Evolutionary conservation across 169 alveolate genomes (phyloP).

Genomic region (Plasmodium chabaudi): DNA sequence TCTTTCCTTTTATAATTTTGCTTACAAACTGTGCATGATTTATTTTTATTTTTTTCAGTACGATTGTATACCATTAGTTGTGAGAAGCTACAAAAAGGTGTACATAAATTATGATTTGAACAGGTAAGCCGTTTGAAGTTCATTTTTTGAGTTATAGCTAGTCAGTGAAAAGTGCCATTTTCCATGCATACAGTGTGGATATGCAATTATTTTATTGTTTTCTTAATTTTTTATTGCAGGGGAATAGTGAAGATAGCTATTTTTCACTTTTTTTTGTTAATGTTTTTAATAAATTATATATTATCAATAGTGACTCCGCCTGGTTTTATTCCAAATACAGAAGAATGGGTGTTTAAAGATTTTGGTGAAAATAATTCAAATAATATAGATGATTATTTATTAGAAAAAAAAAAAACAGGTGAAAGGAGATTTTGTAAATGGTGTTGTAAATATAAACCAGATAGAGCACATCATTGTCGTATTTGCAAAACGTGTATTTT

Average conservation of each 20-base stretch:
- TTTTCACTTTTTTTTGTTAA: conserved; percentile 75
- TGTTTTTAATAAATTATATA: conserved; percentile 85
- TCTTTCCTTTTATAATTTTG: not conserved
- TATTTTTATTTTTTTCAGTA: conserved; percentile 41
- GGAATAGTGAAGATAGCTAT: conserved; percentile 37
- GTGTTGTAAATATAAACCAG: conserved; percentile 87
- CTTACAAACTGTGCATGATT: not conserved
- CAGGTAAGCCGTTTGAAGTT: conserved; percentile 11
- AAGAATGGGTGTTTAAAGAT: conserved; percentile 85
- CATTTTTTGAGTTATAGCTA: too few species aligned
- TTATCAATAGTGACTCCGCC: conserved; percentile 88
- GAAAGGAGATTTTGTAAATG: conserved; percentile 85
- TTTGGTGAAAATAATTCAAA: conserved; percentile 30
- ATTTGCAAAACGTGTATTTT: conserved; percentile 90
- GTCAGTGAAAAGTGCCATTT: not conserved
- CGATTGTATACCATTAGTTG: conserved; percentile 51
- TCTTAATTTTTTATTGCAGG: conserved; percentile 37
- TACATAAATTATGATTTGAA: conserved; percentile 37
- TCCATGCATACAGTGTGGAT: not conserved
- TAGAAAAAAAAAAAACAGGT: conserved; percentile 84
- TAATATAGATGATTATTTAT: conserved; percentile 53
- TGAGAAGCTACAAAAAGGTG: conserved; percentile 37
- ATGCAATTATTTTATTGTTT: not conserved
- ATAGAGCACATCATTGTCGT: conserved; percentile 87
- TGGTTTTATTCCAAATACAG: conserved; percentile 88